A percentile compares a stretch with the other conserved stretches of the same genome.
Conservation (phyloP, 108 stramenopile genomes). For the Fragilaria crotonensis region DNA sequence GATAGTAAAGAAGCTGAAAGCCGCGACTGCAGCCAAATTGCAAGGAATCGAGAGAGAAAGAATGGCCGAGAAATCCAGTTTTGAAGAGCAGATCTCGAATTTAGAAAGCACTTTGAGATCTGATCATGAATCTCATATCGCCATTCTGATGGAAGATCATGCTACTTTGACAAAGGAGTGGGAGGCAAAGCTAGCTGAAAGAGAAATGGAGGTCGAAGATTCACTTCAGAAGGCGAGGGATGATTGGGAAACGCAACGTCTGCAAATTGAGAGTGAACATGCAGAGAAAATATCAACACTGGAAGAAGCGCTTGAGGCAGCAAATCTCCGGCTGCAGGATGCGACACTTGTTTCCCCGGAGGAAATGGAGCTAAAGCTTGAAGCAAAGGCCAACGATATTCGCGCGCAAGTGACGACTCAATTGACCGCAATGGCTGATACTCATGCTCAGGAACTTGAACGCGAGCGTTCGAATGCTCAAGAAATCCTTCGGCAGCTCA, state of each 20-base stretch:
- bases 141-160: background rate
- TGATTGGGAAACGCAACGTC: slow-evolving; percentile 1
- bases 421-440: background rate
- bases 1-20: slow-evolving; percentile 38
- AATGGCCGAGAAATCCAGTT: background rate
- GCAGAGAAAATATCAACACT: slow-evolving; percentile 15
- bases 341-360: background rate
- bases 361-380: slow-evolving; percentile 5
- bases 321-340: background rate
- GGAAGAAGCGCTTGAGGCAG: slow-evolving; percentile 4
- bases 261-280: background rate
- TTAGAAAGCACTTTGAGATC: background rate
- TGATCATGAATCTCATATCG: background rate
- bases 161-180: background rate
- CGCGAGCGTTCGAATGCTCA: background rate
- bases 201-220: background rate
- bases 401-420: background rate
- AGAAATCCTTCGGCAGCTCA: background rate
- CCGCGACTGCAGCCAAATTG: slow-evolving; percentile 17
- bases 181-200: background rate
- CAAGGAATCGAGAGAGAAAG: slow-evolving; percentile 1
- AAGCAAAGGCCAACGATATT: background rate
- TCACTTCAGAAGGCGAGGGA: slow-evolving; percentile 1
- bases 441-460: background rate
- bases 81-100: background rate